phyloP scores from a whole-genome alignment of 108 stramenopile genomes.

The Nitzschia sp. region DNA sequence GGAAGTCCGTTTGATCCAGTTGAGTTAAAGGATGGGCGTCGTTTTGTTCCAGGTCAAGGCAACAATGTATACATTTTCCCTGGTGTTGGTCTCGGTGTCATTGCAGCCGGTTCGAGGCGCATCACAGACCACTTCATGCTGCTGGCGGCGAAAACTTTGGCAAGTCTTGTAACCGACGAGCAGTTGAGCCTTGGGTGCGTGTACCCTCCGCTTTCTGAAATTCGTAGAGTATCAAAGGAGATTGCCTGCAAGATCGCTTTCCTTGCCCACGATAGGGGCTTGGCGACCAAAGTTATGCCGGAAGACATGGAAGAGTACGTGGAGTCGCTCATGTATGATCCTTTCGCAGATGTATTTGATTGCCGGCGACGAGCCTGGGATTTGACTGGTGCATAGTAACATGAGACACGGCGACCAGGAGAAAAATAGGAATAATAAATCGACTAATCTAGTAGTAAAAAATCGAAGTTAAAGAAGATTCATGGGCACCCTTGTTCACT shows the following conservation, averaged over 20 bases:
- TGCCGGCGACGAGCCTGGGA: background rate
- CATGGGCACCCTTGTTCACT: no score
- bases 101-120: conserved; percentile 7
- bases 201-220: conserved; percentile 12
- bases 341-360: background rate
- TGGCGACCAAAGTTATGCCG: conserved; percentile 17
- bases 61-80: conserved; percentile 66
- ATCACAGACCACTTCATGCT: conserved; percentile 17
- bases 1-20: conserved; percentile 92
- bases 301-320: conserved; percentile 4
- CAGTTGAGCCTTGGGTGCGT: conserved; percentile 11
- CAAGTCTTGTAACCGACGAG: background rate
- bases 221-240: conserved; percentile 3
- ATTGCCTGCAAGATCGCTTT: conserved; percentile 14
- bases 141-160: conserved; percentile 2
- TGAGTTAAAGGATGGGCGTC: conserved; percentile 48
- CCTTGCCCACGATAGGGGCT: conserved; percentile 5
- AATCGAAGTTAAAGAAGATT: no score
- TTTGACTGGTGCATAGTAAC: no score
- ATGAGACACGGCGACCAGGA: no score
- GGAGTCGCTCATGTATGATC: conserved; percentile 11
- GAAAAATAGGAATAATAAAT: no score
- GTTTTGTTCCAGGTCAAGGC: conserved; percentile 76
- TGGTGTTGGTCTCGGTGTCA: conserved; percentile 14
- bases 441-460: no score